Evolutionary conservation across 2,329 filamentous ascomycete genomes (phyloP).

Genomic region (Beauveria medogensis): DNA sequence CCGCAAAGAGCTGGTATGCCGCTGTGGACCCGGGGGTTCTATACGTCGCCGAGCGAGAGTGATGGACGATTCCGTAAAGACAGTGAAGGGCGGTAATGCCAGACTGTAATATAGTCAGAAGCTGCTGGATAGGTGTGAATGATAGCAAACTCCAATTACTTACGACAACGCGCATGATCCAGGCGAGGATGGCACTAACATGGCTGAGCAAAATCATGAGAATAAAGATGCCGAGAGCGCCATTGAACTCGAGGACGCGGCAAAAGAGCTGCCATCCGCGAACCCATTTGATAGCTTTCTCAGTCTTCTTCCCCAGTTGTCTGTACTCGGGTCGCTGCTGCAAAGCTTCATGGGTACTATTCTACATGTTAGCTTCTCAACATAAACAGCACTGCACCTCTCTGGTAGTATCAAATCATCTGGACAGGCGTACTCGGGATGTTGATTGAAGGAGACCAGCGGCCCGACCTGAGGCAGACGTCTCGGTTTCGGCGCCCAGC

Average conservation of each 20-base stretch:
- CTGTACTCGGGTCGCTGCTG: constrained; percentile 53
- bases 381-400: background rate
- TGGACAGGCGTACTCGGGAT: constrained; percentile 64
- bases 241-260: constrained; percentile 58
- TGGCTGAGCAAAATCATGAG: constrained; percentile 70
- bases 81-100: constrained; percentile 65
- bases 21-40: constrained; percentile 73
- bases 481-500: constrained; percentile 55
- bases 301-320: constrained; percentile 62
- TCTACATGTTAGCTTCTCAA: background rate
- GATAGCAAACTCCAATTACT: constrained; percentile 22
- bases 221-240: constrained; percentile 61
- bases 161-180: constrained; percentile 72
- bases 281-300: constrained; percentile 60
- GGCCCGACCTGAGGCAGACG: constrained; percentile 65
- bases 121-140: constrained; percentile 14
- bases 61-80: constrained; percentile 74
- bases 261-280: constrained; percentile 62
- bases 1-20: constrained; percentile 82
- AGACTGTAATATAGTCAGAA: constrained; percentile 23
- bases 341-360: constrained; percentile 54
- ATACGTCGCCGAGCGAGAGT: constrained; percentile 59
- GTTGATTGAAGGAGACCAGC: constrained; percentile 72
- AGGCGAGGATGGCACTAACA: constrained; percentile 55
- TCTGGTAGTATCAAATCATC: background rate